Percentiles rank a stretch among this genome's conserved stretches.
phyloP scores from a whole-genome alignment of 75 land plant species.

The Cupressus sempervirens region DNA sequence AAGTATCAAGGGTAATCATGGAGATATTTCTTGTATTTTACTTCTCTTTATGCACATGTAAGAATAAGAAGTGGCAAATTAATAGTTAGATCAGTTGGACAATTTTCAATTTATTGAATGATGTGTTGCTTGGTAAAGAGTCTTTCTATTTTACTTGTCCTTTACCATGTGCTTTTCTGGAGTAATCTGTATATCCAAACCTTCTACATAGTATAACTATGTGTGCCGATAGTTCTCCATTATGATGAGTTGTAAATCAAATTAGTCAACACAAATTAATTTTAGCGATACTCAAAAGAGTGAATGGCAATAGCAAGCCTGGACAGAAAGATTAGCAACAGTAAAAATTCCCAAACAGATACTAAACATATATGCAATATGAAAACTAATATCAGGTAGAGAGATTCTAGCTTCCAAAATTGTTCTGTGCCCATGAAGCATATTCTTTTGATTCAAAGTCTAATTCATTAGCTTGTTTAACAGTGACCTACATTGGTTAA shows the following conservation, averaged over 20 bases:
- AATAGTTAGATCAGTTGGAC: neutral
- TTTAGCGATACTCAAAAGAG: neutral
- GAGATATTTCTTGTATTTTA: neutral
- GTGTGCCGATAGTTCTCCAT: neutral
- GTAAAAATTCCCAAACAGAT: neutral
- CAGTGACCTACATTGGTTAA: no score
- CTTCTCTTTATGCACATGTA: neutral
- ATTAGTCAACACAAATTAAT: no score
- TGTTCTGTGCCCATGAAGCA: neutral
- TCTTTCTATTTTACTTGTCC: neutral
- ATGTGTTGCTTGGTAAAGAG: neutral
- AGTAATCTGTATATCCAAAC: neutral
- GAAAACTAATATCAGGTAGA: neutral
- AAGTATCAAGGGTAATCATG: neutral
- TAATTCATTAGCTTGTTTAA: neutral
- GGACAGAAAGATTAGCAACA: neutral
- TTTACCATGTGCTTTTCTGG: neutral
- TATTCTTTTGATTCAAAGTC: neutral
- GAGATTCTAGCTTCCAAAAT: neutral
- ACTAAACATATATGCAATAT: neutral
- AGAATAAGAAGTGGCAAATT: neutral
- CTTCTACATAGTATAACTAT: neutral
- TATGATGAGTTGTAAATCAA: neutral
- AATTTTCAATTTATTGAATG: no score
- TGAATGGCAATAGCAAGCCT: neutral